Percentiles rank a stretch among this genome's conserved stretches.
phyloP scores from a whole-genome alignment of 495 filamentous ascomycete genomes.

The Cladorrhinum samala region DNA sequence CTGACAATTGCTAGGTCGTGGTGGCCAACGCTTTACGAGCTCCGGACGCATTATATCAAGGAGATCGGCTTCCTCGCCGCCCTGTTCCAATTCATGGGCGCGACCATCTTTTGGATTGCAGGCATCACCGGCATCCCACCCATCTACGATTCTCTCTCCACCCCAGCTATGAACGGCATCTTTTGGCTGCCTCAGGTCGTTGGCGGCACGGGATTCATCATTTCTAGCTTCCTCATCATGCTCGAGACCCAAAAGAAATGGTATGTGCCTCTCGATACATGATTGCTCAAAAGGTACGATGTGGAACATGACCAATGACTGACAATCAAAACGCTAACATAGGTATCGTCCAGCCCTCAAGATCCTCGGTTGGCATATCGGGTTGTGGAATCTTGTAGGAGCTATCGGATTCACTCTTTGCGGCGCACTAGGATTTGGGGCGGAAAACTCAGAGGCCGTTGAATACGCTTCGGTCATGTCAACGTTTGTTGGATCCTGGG shows the following conservation, averaged over 20 bases:
- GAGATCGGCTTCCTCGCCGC: slow-evolving; percentile 67
- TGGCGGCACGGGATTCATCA: slow-evolving; percentile 58
- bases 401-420: slow-evolving; percentile 64
- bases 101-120: slow-evolving; percentile 63
- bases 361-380: slow-evolving; percentile 52
- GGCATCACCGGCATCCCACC: slow-evolving; percentile 60
- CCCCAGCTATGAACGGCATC: slow-evolving; percentile 39
- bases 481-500: slow-evolving; percentile 66
- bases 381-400: slow-evolving; percentile 41
- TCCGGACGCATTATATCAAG: slow-evolving; percentile 57
- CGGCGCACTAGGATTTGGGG: slow-evolving; percentile 53
- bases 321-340: not conserved
- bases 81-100: slow-evolving; percentile 52
- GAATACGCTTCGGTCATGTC: slow-evolving; percentile 52
- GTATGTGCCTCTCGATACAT: too few species aligned
- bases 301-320: not conserved
- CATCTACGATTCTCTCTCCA: slow-evolving; percentile 40
- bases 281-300: too few species aligned
- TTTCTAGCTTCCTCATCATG: slow-evolving; percentile 57
- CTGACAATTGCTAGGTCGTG: slow-evolving; percentile 44
- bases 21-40: slow-evolving; percentile 52
- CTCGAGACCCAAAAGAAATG: slow-evolving; percentile 63
- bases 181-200: slow-evolving; percentile 67
- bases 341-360: slow-evolving; percentile 48
- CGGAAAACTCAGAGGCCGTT: slow-evolving; percentile 34